phyloP scores from a whole-genome alignment of 1,284 basidiomycete genomes.

The Boletus semigastroideus region DNA sequence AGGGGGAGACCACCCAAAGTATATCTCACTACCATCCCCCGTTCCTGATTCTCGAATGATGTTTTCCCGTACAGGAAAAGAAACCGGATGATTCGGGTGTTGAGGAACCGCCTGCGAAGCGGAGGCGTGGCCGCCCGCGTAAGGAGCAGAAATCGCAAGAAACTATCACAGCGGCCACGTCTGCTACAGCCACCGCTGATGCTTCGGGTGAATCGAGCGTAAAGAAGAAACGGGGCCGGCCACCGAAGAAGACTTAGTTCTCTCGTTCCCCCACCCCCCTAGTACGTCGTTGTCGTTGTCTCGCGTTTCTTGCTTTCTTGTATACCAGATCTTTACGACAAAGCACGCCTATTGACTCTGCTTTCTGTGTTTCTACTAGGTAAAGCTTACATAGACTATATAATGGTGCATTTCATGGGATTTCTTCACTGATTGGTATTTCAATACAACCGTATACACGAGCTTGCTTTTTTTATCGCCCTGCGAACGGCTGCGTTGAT shows the following conservation, averaged over 20 bases:
- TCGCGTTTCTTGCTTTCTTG: slow-evolving; percentile 34
- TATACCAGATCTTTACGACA: slow-evolving; percentile 36
- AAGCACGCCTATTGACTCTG: slow-evolving; percentile 31
- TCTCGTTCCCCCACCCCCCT: neutral
- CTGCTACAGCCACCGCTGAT: slow-evolving; percentile 42
- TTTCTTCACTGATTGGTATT: slow-evolving; percentile 20
- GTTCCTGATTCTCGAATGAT: slow-evolving; percentile 31
- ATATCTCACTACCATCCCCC: slow-evolving; percentile 24
- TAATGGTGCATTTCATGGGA: slow-evolving; percentile 29
- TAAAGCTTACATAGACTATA: slow-evolving; percentile 37
- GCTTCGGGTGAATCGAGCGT: slow-evolving; percentile 41
- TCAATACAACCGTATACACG: slow-evolving; percentile 18
- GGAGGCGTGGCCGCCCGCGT: slow-evolving; percentile 71
- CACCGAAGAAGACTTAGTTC: slow-evolving; percentile 57
- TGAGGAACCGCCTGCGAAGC: slow-evolving; percentile 54
- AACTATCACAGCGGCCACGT: slow-evolving; percentile 20
- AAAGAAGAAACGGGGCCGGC: slow-evolving; percentile 72
- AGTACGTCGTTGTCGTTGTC: slow-evolving; percentile 16
- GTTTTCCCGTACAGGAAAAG: slow-evolving; percentile 46
- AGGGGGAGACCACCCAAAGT: slow-evolving; percentile 80
- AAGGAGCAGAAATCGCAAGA: slow-evolving; percentile 56
- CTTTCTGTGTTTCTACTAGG: slow-evolving; percentile 36
- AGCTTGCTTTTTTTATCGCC: slow-evolving; percentile 34
- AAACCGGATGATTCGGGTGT: slow-evolving; percentile 47
- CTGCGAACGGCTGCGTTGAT: slow-evolving; percentile 29